Evolutionary conservation across 805 yeast genomes (phyloP), one percentile per base, ranked within the genome.

Genomic region (Starmerella kuoi): DNA sequence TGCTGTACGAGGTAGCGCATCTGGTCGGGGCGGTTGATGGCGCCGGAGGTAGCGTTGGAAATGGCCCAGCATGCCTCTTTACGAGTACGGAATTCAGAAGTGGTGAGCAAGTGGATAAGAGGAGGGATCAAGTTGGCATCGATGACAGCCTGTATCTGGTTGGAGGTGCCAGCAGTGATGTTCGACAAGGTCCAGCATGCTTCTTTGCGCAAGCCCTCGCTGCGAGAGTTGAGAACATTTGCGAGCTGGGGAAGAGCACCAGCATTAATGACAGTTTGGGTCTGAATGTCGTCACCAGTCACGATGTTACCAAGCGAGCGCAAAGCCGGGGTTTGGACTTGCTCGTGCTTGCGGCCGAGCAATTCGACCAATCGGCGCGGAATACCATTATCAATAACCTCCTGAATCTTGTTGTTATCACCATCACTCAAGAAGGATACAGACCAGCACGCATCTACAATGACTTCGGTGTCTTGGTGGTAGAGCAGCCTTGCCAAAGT

Each of bases 41-140:
- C 97, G 55, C 97, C 97, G 8, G 95, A 82, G 15, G 95, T 83
- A 30, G 98, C 97, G 61, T 91, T 91, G 23, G 96, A 86, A 52
- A 91, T 81, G 27, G 97, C 97, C 98, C 98, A 91, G 70, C 97
- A 88, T 3, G 98, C 98, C 68, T 91, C 98, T 64, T 88, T 91
- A 62, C 83, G 83, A 27, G 97, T 88, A 69, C 86, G 87, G 69
- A 86, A 87, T 58, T 88, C 97, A 48, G 91, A 95, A 43, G 74
- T 71, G 31, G 72, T 66, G 61, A 91, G 71, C 50, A 79, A 66
- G 60, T 86, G 78, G 54, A 91, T 77, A 51, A 84, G 73, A 45
- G 87, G 94, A 31, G 97, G 98, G 51, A 91, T 78, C 60, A 91
- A 70, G 66, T 91, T 91, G 47, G 88, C 79, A 61, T 87, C 95